Conservation (phyloP, 257 asterid species). For the Solanum raphanifolium region DNA sequence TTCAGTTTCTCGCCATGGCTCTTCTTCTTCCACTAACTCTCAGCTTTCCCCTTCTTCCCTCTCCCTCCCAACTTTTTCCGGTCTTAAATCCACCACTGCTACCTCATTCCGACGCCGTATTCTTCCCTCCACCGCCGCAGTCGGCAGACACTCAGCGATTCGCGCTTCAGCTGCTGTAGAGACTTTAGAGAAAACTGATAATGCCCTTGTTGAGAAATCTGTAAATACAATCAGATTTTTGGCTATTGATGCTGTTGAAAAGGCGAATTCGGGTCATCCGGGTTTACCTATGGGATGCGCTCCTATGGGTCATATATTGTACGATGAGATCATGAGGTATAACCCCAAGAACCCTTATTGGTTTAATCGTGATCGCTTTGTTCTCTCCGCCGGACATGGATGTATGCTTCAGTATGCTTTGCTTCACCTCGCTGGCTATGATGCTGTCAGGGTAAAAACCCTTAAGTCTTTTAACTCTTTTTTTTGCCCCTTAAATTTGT, state of each 20-base stretch:
- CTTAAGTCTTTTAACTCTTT: neutral
- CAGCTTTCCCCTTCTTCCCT: conserved; percentile 1
- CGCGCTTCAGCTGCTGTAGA: conserved; percentile 55
- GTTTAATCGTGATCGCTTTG: conserved; percentile 82
- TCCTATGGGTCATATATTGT: conserved; percentile 76
- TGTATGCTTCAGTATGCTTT: conserved; percentile 93
- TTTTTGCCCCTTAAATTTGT: neutral
- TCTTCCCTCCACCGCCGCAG: conserved; percentile 26
- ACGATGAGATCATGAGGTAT: conserved; percentile 75
- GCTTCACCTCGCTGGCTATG: conserved; percentile 85
- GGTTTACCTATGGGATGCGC: conserved; percentile 94
- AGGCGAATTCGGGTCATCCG: conserved; percentile 89
- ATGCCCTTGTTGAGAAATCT: conserved; percentile 53
- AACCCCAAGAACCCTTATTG: conserved; percentile 84
- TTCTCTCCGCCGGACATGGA: conserved; percentile 85
- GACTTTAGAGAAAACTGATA: conserved; percentile 42
- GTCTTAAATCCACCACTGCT: conserved; percentile 38
- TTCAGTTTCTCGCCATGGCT: conserved; percentile 36
- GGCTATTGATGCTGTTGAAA: conserved; percentile 84
- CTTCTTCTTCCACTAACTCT: conserved; percentile 5
- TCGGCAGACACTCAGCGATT: conserved; percentile 6
- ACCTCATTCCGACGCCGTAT: conserved; percentile 11
- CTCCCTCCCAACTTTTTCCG: conserved; percentile 44
- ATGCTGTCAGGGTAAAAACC: conserved; percentile 44
- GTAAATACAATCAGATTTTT: conserved; percentile 69